Evolutionary conservation across 2,329 filamentous ascomycete species (phyloP).

Genomic region (Ilyonectria destructans): DNA sequence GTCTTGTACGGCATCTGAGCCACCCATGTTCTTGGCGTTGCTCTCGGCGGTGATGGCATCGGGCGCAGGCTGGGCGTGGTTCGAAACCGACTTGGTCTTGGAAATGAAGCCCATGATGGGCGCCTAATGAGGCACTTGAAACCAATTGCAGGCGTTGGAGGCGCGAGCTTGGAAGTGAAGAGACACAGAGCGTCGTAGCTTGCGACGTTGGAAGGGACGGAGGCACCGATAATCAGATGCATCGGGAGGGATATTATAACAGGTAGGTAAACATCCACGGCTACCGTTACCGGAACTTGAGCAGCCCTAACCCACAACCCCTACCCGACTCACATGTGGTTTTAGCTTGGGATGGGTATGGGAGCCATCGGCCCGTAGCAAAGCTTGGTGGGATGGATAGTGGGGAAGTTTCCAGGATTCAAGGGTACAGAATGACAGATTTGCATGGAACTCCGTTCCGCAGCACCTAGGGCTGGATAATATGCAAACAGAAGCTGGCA

Average conservation of each 20-base stretch:
- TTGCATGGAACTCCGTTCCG: too few relatives aligned
- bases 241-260: slow-evolving; percentile 14
- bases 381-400: too few relatives aligned
- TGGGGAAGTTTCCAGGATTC: too few relatives aligned
- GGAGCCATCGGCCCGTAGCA: too few relatives aligned
- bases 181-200: background rate
- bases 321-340: too few relatives aligned
- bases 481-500: too few relatives aligned
- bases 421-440: too few relatives aligned
- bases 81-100: slow-evolving; percentile 19
- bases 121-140: background rate
- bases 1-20: slow-evolving; percentile 44
- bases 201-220: background rate
- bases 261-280: background rate
- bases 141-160: background rate
- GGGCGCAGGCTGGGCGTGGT: slow-evolving; percentile 1
- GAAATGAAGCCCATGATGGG: slow-evolving; percentile 29
- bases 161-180: background rate
- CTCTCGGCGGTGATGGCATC: slow-evolving; percentile 7
- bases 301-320: too few relatives aligned
- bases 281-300: too few relatives aligned
- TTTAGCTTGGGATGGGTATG: too few relatives aligned
- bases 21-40: slow-evolving; percentile 31
- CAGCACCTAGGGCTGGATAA: too few relatives aligned
- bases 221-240: slow-evolving; percentile 4